Evolutionary conservation across 805 yeast genomes (phyloP), one percentile per base, ranked within the genome.

Genomic region (Suhomyces sp.): DNA sequence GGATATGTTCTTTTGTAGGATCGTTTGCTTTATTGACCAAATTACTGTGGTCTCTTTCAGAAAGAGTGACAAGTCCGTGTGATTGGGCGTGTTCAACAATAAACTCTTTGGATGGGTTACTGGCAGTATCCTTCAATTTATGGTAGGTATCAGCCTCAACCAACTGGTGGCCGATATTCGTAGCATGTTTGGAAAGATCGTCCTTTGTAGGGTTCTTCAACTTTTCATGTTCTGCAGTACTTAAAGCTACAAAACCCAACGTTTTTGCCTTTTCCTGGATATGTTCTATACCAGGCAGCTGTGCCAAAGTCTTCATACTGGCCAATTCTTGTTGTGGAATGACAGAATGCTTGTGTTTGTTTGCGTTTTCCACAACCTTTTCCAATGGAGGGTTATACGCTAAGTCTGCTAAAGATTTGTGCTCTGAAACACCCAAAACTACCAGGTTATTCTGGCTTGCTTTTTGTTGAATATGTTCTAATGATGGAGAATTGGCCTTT

Each of bases 331-430:
- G 51, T 13, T 40, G 36, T 23, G 57, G 48, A 9, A 65, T 12
- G 10, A 60, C 38, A 3, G 48, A 45, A 33, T 31, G 53, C 5
- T 65, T 70, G 13, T 55, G 51, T 57, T 42, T 46, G 4, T 55
- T 56, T 2, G 79, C 75, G 46, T 65, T 66, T 27, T 67, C 68
- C 29, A 61, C 38, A 2, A 52, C 27, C 22, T 45, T 48, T 19
- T 52, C 57, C 15, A 46, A 15, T 3, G 54, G 12, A 6, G 57
- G 58, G 6, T 54, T 29, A 7, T 35, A 19, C 1, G 48, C 52
- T 12, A 46, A 44, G 12, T 44, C 51, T 4, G 35, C 3, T 27
- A 60, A 49, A 2, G 46, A 33, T 12, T 51, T 44, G 41, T 53
- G 47, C 13, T 57, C 52, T 10, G 36, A 42, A 22, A 33, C 27